A percentile compares a stretch with the other conserved stretches of the same genome.
These are phyloP conservation scores for Lipomyces mesembrius DNA, from an alignment of 805 yeast genomes.

Conservation along the genomic window DNA sequence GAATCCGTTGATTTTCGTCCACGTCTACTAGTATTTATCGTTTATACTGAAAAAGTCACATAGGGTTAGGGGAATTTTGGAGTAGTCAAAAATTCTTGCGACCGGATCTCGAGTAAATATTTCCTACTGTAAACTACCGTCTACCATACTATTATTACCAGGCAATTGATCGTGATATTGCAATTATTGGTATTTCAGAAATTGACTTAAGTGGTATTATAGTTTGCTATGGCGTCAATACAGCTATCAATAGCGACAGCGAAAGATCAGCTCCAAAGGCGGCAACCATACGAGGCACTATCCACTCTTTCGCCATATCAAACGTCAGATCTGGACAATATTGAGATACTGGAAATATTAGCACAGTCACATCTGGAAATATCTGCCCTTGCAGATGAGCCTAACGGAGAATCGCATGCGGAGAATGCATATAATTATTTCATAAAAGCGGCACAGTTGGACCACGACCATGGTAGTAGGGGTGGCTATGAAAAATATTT, in stretches of 20 bases:
- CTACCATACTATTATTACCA: not conserved
- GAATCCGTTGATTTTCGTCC: too few relatives aligned
- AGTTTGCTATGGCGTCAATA: conserved; percentile 10
- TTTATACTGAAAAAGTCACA: not conserved
- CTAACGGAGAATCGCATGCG: conserved; percentile 48
- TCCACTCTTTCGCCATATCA: conserved; percentile 10
- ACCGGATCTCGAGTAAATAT: not conserved
- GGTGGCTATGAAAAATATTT: conserved; percentile 80
- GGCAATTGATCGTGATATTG: not conserved
- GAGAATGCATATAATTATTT: conserved; percentile 75
- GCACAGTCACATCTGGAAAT: conserved; percentile 82
- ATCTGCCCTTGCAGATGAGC: conserved; percentile 50
- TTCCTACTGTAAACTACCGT: not conserved
- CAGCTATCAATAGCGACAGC: conserved; percentile 12
- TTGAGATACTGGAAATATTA: conserved; percentile 49
- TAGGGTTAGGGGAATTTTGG: conserved; percentile 20
- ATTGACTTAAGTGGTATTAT: not conserved
- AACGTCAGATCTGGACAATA: not conserved
- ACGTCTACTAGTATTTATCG: too few relatives aligned
- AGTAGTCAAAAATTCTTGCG: not conserved
- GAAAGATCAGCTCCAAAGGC: conserved; percentile 8
- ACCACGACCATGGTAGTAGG: conserved; percentile 49
- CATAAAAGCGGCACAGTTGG: conserved; percentile 32
- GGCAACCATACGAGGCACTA: conserved; percentile 23
- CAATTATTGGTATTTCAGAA: not conserved